phyloP scores from a whole-genome alignment of 2,329 filamentous ascomycete species.

The Didymella exigua region DNA sequence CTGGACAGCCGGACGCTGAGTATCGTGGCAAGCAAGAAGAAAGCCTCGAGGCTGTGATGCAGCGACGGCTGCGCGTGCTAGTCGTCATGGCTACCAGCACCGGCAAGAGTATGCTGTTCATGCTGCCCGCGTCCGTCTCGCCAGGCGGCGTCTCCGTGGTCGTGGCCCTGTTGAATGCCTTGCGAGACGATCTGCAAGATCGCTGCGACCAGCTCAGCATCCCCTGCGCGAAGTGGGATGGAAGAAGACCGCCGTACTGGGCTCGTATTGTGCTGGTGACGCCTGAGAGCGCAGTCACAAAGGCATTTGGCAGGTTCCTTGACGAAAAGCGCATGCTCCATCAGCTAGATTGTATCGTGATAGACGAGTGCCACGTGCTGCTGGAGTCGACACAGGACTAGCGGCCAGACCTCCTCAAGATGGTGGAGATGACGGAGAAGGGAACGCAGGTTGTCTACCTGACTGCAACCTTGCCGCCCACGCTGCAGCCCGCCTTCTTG shows the following conservation, averaged over 20 bases:
- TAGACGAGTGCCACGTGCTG: conserved; percentile 21
- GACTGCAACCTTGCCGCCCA: conserved; percentile 12
- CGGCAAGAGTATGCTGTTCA: conserved; percentile 27
- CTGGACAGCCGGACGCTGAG: conserved; percentile 2
- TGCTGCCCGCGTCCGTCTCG: conserved; percentile 16
- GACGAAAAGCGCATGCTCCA: conserved; percentile 9
- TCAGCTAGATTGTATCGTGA: conserved; percentile 21
- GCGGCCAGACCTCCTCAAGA: conserved; percentile 7
- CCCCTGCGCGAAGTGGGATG: conserved; percentile 5
- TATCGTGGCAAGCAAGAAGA: conserved; percentile 17
- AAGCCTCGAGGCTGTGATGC: conserved; percentile 16
- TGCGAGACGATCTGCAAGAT: conserved; percentile 17
- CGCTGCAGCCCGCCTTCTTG: conserved; percentile 1
- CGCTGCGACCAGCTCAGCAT: conserved; percentile 4
- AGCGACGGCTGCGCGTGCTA: conserved; percentile 6
- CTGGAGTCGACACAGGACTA: conserved; percentile 8
- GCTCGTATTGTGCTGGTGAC: conserved; percentile 10
- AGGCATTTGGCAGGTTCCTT: conserved; percentile 8
- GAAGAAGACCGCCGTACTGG: conserved; percentile 9
- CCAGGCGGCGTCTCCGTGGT: conserved; percentile 11
- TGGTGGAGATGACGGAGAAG: conserved; percentile 9
- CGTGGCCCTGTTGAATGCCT: conserved; percentile 16
- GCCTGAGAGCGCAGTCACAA: conserved; percentile 1
- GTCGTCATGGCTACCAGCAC: conserved; percentile 21
- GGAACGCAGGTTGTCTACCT: conserved; percentile 14